phyloP scores from a whole-genome alignment of 2,329 filamentous ascomycete genomes.

The Phaeosphaeria sp. region DNA sequence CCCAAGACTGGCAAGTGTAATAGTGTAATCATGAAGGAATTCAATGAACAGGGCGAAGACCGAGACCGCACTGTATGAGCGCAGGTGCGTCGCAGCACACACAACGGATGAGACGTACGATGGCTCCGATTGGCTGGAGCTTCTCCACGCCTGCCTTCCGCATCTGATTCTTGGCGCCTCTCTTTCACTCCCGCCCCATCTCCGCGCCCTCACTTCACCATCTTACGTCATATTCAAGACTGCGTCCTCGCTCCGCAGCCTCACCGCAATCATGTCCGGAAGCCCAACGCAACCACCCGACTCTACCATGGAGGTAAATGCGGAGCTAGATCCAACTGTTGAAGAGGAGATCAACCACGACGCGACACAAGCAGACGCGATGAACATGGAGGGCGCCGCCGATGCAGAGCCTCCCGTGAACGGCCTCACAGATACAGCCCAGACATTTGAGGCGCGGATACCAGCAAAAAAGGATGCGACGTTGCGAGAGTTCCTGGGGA shows the following conservation, averaged over 20 bases:
- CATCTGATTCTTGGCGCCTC: conserved; percentile 8
- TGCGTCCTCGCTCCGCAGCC: conserved; percentile 5
- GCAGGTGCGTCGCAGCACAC: neutral
- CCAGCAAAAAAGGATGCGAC: conserved; percentile 90
- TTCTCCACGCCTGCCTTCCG: conserved; percentile 6
- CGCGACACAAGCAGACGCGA: conserved; percentile 45
- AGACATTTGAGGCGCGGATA: conserved; percentile 66
- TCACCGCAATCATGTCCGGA: conserved; percentile 40
- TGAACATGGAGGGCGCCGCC: conserved; percentile 51
- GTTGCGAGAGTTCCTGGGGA: conserved; percentile 87
- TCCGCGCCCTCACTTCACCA: conserved; percentile 4
- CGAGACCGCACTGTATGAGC: neutral
- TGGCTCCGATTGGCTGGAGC: conserved; percentile 9
- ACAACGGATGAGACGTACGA: neutral
- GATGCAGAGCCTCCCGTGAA: conserved; percentile 46
- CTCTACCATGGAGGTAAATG: conserved; percentile 39
- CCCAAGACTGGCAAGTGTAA: neutral
- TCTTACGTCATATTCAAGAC: conserved; percentile 12
- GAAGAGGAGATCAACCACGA: conserved; percentile 51
- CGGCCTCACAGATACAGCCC: conserved; percentile 50
- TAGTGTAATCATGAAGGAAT: neutral
- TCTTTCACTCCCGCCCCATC: conserved; percentile 6
- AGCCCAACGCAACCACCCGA: conserved; percentile 36
- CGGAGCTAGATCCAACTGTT: conserved; percentile 50
- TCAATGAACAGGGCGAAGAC: neutral